phyloP scores from a whole-genome alignment of 768 basidiomycete species.

The Boletus sp. region DNA sequence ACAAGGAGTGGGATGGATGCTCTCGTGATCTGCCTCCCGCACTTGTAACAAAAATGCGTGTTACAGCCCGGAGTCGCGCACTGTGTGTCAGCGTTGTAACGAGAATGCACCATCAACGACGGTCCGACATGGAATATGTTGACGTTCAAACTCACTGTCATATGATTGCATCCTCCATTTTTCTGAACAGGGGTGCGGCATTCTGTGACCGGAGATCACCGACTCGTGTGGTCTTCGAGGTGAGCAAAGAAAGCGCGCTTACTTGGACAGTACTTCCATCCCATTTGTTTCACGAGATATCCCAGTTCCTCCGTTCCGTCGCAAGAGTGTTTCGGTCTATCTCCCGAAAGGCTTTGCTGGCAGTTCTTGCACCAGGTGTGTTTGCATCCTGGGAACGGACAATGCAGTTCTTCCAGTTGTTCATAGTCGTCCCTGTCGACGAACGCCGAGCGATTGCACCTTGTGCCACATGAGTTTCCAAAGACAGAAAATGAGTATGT shows the following conservation, averaged over 20 bases:
- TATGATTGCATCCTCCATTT: constrained; percentile 54
- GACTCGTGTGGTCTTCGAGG: neutral
- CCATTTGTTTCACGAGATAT: constrained; percentile 44
- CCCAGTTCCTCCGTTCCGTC: constrained; percentile 54
- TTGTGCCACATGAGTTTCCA: constrained; percentile 22
- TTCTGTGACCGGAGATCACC: constrained; percentile 20
- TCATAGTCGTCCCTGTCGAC: constrained; percentile 50
- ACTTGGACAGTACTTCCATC: constrained; percentile 67
- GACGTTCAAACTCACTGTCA: constrained; percentile 43
- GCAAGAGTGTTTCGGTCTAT: constrained; percentile 48
- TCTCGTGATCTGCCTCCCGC: constrained; percentile 45
- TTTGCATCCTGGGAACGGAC: constrained; percentile 47
- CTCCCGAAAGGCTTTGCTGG: constrained; percentile 34
- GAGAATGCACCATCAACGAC: neutral
- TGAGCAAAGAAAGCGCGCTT: constrained; percentile 7
- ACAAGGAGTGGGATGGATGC: constrained; percentile 32
- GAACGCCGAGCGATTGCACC: constrained; percentile 48
- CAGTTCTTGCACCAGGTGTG: constrained; percentile 62
- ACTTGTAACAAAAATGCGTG: constrained; percentile 53
- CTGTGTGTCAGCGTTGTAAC: constrained; percentile 24
- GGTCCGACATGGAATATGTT: neutral
- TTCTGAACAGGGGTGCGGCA: constrained; percentile 50
- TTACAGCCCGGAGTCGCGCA: constrained; percentile 53
- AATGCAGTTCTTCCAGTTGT: constrained; percentile 39
- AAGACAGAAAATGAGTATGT: neutral